Evolutionary conservation across 805 yeast species (phyloP).

Genomic region (Kodamaea nitidulidarum): DNA sequence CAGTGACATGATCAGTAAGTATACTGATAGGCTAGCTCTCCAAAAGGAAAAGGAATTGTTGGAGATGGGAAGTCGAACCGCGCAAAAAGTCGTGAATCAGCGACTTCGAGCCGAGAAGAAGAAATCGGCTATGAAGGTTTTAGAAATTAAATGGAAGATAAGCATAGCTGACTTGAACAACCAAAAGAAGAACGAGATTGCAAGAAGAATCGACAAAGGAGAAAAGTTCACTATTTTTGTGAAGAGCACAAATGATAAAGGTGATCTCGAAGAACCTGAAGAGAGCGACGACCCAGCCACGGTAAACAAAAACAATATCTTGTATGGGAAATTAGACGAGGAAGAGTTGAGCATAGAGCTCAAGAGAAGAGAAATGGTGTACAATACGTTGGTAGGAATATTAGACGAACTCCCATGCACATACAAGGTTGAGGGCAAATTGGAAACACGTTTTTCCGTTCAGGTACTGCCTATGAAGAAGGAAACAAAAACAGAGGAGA

Average conservation of each 20-base stretch:
- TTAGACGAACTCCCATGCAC: slow-evolving; percentile 30
- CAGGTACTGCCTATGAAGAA: slow-evolving; percentile 13
- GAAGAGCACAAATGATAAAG: slow-evolving; percentile 17
- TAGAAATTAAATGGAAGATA: slow-evolving; percentile 55
- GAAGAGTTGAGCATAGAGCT: slow-evolving; percentile 16
- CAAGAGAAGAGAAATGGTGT: slow-evolving; percentile 28
- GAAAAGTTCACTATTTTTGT: slow-evolving; percentile 29
- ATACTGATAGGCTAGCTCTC: slow-evolving; percentile 30
- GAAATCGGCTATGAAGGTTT: slow-evolving; percentile 40
- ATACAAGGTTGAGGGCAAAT: slow-evolving; percentile 24
- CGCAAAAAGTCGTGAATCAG: slow-evolving; percentile 24
- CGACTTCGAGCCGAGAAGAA: slow-evolving; percentile 33
- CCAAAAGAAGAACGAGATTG: slow-evolving; percentile 52
- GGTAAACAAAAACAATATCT: slow-evolving; percentile 6
- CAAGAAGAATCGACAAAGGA: slow-evolving; percentile 42
- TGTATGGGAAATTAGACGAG: slow-evolving; percentile 9
- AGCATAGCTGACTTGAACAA: slow-evolving; percentile 47
- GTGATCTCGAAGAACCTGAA: slow-evolving; percentile 13
- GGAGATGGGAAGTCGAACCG: slow-evolving; percentile 30
- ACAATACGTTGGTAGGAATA: slow-evolving; percentile 21
- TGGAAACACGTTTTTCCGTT: slow-evolving; percentile 23
- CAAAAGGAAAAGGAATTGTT: slow-evolving; percentile 28
- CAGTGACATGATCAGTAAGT: slow-evolving; percentile 31
- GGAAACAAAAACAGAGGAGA: slow-evolving; percentile 9
- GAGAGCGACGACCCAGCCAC: slow-evolving; percentile 8